These are phyloP conservation scores for Flaveria trinervia DNA, from an alignment of 129 eudicot species.

Conservation along the genomic window DNA sequence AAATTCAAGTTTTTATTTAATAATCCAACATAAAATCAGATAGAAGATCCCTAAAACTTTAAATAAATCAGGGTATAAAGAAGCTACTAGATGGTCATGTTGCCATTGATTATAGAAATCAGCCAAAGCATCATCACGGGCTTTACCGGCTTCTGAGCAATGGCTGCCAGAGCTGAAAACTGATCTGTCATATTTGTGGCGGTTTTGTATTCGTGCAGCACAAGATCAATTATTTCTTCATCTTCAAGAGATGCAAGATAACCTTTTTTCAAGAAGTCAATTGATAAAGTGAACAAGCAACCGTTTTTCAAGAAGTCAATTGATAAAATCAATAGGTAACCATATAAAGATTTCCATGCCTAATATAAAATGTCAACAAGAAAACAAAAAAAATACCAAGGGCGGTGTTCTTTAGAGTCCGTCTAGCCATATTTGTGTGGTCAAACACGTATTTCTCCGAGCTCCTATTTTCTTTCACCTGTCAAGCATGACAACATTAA, in stretches of 20 bases:
- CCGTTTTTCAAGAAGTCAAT: slow-evolving; percentile 41
- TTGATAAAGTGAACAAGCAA: slow-evolving; percentile 15
- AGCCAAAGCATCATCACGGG: slow-evolving; percentile 73
- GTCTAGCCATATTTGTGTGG: slow-evolving; percentile 79
- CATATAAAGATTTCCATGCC: not conserved
- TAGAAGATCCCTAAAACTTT: too few species aligned
- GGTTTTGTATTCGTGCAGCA: slow-evolving; percentile 65
- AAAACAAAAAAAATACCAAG: slow-evolving; percentile 50
- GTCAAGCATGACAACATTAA: slow-evolving; percentile 23
- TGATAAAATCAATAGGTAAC: not conserved
- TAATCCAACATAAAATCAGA: not conserved
- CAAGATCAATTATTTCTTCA: slow-evolving; percentile 63
- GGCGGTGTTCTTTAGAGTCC: slow-evolving; percentile 78
- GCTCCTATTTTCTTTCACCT: slow-evolving; percentile 80
- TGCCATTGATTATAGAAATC: slow-evolving; percentile 93
- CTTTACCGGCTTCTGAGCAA: slow-evolving; percentile 72
- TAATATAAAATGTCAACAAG: not conserved
- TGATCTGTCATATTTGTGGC: slow-evolving; percentile 97
- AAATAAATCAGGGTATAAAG: not conserved
- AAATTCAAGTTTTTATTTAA: not conserved
- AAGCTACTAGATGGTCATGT: slow-evolving; percentile 69
- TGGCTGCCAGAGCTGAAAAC: slow-evolving; percentile 79
- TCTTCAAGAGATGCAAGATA: slow-evolving; percentile 81
- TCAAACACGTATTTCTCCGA: slow-evolving; percentile 58
- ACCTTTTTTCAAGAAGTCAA: slow-evolving; percentile 43